Evolutionary conservation across 2,329 filamentous ascomycete genomes (phyloP).

Genomic region (Aspergillus sp.): DNA sequence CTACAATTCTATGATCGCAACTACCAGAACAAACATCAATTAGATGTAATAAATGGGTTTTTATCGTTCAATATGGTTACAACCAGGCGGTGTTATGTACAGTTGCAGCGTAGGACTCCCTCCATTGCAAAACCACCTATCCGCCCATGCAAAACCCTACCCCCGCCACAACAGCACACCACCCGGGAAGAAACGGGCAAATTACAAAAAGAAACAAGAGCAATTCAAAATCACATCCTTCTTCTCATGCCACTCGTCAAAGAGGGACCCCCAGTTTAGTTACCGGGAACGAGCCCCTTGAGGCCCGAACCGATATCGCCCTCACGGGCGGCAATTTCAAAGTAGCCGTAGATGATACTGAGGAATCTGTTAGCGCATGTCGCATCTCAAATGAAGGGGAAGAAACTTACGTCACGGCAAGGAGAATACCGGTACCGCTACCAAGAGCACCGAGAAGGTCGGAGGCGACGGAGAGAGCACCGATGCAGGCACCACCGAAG

Average conservation of each 20-base stretch:
- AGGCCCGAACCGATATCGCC: constrained; percentile 79
- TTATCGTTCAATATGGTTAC: constrained; percentile 37
- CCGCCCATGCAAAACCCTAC: constrained; percentile 4
- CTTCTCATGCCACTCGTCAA: constrained; percentile 34
- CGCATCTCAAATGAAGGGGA: neutral
- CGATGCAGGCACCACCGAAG: constrained; percentile 98
- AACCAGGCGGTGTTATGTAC: constrained; percentile 28
- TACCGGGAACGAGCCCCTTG: constrained; percentile 60
- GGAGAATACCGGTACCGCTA: constrained; percentile 93
- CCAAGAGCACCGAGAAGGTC: constrained; percentile 95
- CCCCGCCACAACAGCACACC: constrained; percentile 24
- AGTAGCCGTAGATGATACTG: constrained; percentile 99
- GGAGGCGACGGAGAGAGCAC: constrained; percentile 90
- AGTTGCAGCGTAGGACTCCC: constrained; percentile 18
- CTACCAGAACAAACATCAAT: constrained; percentile 8
- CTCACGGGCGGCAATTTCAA: constrained; percentile 98
- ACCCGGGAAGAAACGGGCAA: constrained; percentile 25
- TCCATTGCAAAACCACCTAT: constrained; percentile 15
- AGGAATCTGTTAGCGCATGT: constrained; percentile 26
- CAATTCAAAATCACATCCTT: constrained; percentile 21
- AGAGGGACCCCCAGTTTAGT: constrained; percentile 29
- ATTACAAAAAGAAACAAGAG: constrained; percentile 18
- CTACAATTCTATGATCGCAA: neutral
- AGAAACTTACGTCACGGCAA: constrained; percentile 89
- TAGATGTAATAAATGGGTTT: constrained; percentile 23